Conservation (phyloP, 1,284 basidiomycete genomes). For the Apiotrichum brassicae region DNA sequence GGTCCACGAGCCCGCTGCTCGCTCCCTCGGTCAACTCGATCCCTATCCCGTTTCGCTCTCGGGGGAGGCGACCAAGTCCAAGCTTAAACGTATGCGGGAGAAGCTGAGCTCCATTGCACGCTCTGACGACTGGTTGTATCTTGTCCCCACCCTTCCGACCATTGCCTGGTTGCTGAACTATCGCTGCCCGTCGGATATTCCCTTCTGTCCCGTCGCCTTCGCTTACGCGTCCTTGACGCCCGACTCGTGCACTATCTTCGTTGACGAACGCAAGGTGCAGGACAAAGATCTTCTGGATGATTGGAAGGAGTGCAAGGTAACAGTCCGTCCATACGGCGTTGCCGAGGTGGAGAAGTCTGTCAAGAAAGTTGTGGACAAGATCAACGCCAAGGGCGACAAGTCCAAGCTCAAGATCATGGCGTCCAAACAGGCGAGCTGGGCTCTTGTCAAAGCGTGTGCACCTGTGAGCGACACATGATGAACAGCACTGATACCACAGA, state of each 20-base stretch:
- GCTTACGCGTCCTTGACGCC: slow-evolving; percentile 70
- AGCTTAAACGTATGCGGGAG: slow-evolving; percentile 27
- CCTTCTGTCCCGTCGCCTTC: slow-evolving; percentile 79
- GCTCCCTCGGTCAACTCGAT: slow-evolving; percentile 64
- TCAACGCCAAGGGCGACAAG: slow-evolving; percentile 10
- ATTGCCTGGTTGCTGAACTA: slow-evolving; percentile 74
- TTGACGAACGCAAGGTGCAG: slow-evolving; percentile 34
- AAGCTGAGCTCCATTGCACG: slow-evolving; percentile 38
- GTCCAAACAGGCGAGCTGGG: slow-evolving; percentile 39
- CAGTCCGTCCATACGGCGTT: slow-evolving; percentile 57
- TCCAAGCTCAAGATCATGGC: slow-evolving; percentile 26
- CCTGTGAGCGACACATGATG: slow-evolving; percentile 19
- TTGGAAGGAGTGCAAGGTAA: slow-evolving; percentile 54
- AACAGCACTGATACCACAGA: slow-evolving; percentile 15
- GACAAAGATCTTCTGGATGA: slow-evolving; percentile 27
- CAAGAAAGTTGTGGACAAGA: slow-evolving; percentile 14
- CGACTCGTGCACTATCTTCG: slow-evolving; percentile 45
- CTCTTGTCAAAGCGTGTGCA: slow-evolving; percentile 28
- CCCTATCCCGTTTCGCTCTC: slow-evolving; percentile 68
- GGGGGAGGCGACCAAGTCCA: slow-evolving; percentile 50
- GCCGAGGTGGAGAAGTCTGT: slow-evolving; percentile 74
- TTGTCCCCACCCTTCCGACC: slow-evolving; percentile 47
- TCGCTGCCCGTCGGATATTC: slow-evolving; percentile 67
- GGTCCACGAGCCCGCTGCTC: slow-evolving; percentile 65
- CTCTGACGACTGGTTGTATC: slow-evolving; percentile 36